phyloP scores from a whole-genome alignment of 192 early-diverging fungal genomes.

The Phycomyces nitens region DNA sequence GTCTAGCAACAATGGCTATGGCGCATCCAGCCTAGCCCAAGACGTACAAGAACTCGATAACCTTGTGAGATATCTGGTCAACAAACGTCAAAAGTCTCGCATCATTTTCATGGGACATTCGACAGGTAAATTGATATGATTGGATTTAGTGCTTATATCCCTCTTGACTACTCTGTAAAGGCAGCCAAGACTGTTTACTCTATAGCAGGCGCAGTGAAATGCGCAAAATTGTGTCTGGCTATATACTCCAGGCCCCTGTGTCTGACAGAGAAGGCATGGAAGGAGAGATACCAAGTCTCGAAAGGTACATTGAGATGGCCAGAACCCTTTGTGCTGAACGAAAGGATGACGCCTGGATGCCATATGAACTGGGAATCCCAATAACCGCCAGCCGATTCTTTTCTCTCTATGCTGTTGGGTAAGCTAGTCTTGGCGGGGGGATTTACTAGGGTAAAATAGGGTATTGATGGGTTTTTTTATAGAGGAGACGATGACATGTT shows the following conservation, averaged over 20 bases:
- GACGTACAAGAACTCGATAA: conserved; percentile 39
- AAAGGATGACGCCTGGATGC: conserved; percentile 38
- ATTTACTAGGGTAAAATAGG: neutral
- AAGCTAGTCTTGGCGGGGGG: neutral
- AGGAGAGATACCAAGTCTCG: conserved; percentile 23
- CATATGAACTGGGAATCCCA: conserved; percentile 29
- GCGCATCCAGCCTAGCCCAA: conserved; percentile 28
- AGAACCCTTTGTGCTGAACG: conserved; percentile 32
- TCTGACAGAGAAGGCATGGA: conserved; percentile 39
- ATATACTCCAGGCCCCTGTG: conserved; percentile 42
- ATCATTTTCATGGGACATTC: conserved; percentile 46
- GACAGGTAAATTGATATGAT: conserved; percentile 19
- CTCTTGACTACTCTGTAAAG: neutral
- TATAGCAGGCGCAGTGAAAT: conserved; percentile 28
- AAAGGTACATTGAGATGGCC: conserved; percentile 27
- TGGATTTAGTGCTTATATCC: neutral
- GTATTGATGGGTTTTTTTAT: too few relatives aligned
- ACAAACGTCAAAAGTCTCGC: conserved; percentile 24
- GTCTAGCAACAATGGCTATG: conserved; percentile 43
- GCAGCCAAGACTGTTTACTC: conserved; percentile 35
- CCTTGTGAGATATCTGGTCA: conserved; percentile 25
- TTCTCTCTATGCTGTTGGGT: conserved; percentile 35
- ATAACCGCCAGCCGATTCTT: conserved; percentile 40
- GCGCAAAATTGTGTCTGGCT: conserved; percentile 22
- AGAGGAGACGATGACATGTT: conserved; percentile 9